phyloP scores from a whole-genome alignment of 1,284 basidiomycete species.

The Gomphus bonarii region DNA sequence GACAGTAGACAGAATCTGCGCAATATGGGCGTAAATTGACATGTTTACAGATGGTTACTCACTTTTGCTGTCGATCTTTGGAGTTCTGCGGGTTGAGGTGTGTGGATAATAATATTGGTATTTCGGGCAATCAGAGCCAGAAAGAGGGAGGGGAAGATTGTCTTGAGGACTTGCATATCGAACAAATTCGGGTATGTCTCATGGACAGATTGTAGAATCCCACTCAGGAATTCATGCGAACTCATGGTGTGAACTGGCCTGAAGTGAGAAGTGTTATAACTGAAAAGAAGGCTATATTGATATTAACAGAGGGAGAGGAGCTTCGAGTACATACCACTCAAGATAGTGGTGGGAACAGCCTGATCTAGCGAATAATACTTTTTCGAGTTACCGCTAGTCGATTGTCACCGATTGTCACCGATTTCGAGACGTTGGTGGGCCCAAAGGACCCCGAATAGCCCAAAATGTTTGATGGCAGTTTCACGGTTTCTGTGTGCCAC shows the following conservation, averaged over 20 bases:
- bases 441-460: too few species aligned
- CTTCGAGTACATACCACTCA: too few species aligned
- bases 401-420: too few species aligned
- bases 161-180: constrained; percentile 12
- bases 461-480: too few species aligned
- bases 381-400: too few species aligned
- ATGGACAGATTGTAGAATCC: constrained; percentile 3
- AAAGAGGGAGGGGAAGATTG: constrained; percentile 55
- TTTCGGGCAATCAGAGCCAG: constrained; percentile 51
- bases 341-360: too few species aligned
- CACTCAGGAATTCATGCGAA: background rate
- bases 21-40: background rate
- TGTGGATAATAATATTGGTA: constrained; percentile 51
- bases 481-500: too few species aligned
- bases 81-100: constrained; percentile 20
- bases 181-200: constrained; percentile 7
- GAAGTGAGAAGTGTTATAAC: background rate
- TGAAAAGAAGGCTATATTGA: background rate
- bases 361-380: too few species aligned
- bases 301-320: too few species aligned
- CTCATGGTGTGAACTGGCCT: background rate
- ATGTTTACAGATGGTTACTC: background rate
- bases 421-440: too few species aligned
- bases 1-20: constrained; percentile 45
- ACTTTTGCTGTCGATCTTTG: constrained; percentile 6